Percentiles rank a stretch among this genome's conserved stretches.
These are phyloP conservation scores for Alnus glutinosa DNA, from an alignment of 306 rosid species.

Conservation along the genomic window DNA sequence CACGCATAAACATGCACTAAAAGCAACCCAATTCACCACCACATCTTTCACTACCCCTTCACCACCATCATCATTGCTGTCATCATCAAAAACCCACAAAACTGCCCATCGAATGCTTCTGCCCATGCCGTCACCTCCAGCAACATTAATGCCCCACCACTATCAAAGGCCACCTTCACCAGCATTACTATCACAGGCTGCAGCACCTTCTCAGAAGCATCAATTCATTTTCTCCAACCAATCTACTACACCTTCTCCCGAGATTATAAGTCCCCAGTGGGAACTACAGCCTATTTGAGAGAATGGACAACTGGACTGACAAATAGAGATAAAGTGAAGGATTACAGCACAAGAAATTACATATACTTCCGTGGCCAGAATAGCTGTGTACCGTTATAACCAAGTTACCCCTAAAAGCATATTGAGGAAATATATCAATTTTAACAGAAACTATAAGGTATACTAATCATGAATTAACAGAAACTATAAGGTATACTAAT, in stretches of 20 bases:
- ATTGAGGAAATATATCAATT: not conserved
- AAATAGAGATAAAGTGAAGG: not conserved
- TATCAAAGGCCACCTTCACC: not conserved
- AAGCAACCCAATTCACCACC: slow-evolving; percentile 1
- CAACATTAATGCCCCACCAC: not conserved
- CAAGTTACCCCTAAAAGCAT: not conserved
- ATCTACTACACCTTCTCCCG: not conserved
- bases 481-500: too few species aligned
- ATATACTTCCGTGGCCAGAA: not conserved
- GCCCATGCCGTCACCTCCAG: not conserved
- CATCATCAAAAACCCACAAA: not conserved
- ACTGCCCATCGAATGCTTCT: not conserved
- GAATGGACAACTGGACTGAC: not conserved
- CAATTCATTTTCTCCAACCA: not conserved
- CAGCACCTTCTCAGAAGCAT: not conserved
- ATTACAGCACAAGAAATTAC: not conserved
- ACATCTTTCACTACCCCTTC: not conserved
- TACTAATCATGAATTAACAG: not conserved
- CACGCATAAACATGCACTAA: not conserved
- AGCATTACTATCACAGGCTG: not conserved
- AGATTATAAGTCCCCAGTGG: not conserved
- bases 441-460: not conserved
- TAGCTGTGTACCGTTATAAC: not conserved
- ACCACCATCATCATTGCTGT: not conserved
- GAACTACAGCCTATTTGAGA: not conserved